Base-by-base conservation (phyloP, 768 basidiomycete genomes). In the Tylopilus subfusipes region DNA sequence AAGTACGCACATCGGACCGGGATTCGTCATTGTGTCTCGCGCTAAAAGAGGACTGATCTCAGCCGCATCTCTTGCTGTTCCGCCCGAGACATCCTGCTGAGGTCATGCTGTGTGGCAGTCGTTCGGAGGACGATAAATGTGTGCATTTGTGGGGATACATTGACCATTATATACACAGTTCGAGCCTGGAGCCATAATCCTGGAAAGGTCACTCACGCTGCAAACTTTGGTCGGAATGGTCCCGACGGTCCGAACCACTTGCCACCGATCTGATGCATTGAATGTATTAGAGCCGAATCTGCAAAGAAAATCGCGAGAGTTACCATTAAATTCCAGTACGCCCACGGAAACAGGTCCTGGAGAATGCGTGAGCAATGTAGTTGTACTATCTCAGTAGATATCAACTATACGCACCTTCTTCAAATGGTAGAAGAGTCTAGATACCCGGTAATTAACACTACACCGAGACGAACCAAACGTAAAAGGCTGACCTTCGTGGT, bases 391-490 rank as follows among this genome's bases (percentile, higher is more conserved):
- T 48, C 22, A 4, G 4, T 18, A n/a, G 30, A 58, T 9, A 36
- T 50, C 31, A 22, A 33, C 38, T 9, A 5, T 8, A 48, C 59
- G 19, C 65, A 81, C 86, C 79, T 87, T 95, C 73, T 94, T 95
- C 48, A 98, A 72, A 71, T 94, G 83, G 73, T 93, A 97, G 78
- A 89, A 95, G 4, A 83, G 57, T 52, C 87, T 88, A 62, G 31
- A 55, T 21, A 13, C 21, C 24, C 19, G 12, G 19, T 38, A 18
- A 44, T 62, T 24, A 64, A 45, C 31, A 57, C 46, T 29, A 34
- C 43, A 45, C 42, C 19, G 29, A 48, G 38, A 55, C 2, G 12
- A 42, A 42, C 36, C 31, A 33, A 43, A 27, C 33, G 25, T 5
- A 21, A 13, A 33, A 18, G 9, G 16, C 54, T 55, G 56, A 89